phyloP scores from a whole-genome alignment of 2,329 filamentous ascomycete genomes.

The Fusarium euwallaceae region DNA sequence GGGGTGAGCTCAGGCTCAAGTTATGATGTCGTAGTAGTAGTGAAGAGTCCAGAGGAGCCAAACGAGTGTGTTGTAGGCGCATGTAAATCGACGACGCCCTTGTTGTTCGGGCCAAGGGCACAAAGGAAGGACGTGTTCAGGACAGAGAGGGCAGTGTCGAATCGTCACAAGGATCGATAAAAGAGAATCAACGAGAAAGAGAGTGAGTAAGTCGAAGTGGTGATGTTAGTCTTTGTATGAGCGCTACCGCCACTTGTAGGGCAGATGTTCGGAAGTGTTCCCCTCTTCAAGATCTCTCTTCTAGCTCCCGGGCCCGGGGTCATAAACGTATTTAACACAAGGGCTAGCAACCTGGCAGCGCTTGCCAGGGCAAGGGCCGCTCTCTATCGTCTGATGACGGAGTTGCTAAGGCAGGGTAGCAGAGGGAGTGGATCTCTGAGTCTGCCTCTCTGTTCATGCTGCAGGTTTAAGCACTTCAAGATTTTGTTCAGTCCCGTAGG shows the following conservation, averaged over 20 bases:
- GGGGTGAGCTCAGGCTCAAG: constrained; percentile 39
- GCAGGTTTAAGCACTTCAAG: constrained; percentile 48
- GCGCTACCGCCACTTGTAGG: constrained; percentile 32
- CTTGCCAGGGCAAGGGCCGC: constrained; percentile 43
- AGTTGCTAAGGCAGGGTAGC: constrained; percentile 45
- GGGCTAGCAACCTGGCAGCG: constrained; percentile 43
- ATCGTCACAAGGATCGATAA: constrained; percentile 21
- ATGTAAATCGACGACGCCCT: constrained; percentile 29
- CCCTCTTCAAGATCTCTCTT: constrained; percentile 43
- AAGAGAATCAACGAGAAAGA: constrained; percentile 31
- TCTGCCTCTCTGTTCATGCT: constrained; percentile 46
- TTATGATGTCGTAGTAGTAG: constrained; percentile 40
- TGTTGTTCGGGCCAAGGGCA: constrained; percentile 26
- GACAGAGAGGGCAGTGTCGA: constrained; percentile 29
- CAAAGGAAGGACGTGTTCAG: constrained; percentile 40
- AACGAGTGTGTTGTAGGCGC: constrained; percentile 43
- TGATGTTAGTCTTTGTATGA: constrained; percentile 45
- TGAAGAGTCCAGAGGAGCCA: constrained; percentile 43
- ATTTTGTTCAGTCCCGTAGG: constrained; percentile 45
- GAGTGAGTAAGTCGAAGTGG: constrained; percentile 40
- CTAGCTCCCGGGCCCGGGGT: constrained; percentile 46
- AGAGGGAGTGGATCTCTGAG: constrained; percentile 46
- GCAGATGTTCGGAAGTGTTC: constrained; percentile 37
- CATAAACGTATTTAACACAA: constrained; percentile 48
- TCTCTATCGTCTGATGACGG: constrained; percentile 50